Evolutionary conservation across 1,284 basidiomycete species (phyloP).

Genomic region (Pisolithus thermaeus): DNA sequence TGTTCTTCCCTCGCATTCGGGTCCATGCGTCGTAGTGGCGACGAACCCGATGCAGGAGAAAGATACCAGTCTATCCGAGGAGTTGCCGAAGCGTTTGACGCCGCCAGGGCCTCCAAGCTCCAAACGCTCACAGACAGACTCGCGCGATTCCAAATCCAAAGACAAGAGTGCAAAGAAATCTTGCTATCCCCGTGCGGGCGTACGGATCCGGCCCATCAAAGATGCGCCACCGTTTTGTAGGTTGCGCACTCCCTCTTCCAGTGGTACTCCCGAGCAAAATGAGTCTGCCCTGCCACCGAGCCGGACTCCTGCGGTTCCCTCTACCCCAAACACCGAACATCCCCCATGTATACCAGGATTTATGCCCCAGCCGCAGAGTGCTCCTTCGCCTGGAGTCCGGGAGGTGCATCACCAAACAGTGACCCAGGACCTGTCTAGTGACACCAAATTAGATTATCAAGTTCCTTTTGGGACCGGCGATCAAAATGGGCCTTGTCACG

Average conservation of each 20-base stretch:
- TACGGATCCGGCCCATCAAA: constrained; percentile 37
- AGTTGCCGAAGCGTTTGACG: constrained; percentile 12
- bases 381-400: neutral
- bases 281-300: constrained; percentile 2
- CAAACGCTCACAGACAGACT: neutral
- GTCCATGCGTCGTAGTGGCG: neutral
- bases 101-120: constrained; percentile 1
- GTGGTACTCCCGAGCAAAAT: constrained; percentile 1
- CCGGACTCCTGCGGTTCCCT: constrained; percentile 10
- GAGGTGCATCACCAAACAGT: constrained; percentile 2
- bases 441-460: constrained; percentile 18
- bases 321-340: constrained; percentile 14
- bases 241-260: constrained; percentile 4
- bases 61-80: constrained; percentile 9
- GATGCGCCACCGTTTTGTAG: constrained; percentile 24
- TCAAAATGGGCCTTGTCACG: constrained; percentile 11
- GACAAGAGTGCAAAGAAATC: constrained; percentile 35
- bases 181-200: constrained; percentile 36
- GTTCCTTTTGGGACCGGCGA: constrained; percentile 18
- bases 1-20: neutral
- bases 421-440: constrained; percentile 16
- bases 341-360: constrained; percentile 11
- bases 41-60: neutral
- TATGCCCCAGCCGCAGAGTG: constrained; percentile 4
- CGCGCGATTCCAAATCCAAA: constrained; percentile 20